Percentiles rank a stretch among this genome's conserved stretches.
These are phyloP conservation scores for Trichosporon sp. DNA, from an alignment of 1,284 basidiomycete genomes.

Conservation along the genomic window DNA sequence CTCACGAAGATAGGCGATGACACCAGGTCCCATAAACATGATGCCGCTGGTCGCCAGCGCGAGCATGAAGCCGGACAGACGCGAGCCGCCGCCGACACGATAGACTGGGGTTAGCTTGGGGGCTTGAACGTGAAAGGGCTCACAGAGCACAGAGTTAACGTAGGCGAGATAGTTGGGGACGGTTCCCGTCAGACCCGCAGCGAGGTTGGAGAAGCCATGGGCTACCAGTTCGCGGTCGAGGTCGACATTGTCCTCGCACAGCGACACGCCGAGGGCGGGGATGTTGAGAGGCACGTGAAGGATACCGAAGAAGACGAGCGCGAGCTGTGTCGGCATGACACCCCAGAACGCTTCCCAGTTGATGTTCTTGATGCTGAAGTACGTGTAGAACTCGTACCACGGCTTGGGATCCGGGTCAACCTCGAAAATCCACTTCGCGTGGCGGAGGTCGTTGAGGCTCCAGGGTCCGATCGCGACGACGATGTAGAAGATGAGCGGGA, in stretches of 20 bases:
- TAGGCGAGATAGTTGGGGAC: conserved; percentile 64
- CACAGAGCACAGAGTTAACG: conserved; percentile 84
- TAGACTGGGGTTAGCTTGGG: conserved; percentile 64
- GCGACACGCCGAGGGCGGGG: conserved; percentile 90
- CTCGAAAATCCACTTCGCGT: conserved; percentile 86
- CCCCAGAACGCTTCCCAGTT: conserved; percentile 69
- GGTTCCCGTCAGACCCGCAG: conserved; percentile 76
- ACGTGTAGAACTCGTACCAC: conserved; percentile 82
- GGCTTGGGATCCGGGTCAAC: conserved; percentile 65
- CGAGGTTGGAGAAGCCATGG: conserved; percentile 88
- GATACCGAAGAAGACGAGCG: conserved; percentile 62
- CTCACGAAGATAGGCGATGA: conserved; percentile 86
- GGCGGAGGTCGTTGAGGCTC: conserved; percentile 66
- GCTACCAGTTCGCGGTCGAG: conserved; percentile 91
- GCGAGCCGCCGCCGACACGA: conserved; percentile 85
- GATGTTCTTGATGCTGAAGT: conserved; percentile 68
- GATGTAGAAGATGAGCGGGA: conserved; percentile 82
- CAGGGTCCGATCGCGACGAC: conserved; percentile 69
- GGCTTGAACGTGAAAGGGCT: conserved; percentile 28
- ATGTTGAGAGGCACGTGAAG: conserved; percentile 93
- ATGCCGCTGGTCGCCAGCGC: conserved; percentile 73
- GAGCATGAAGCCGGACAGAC: conserved; percentile 82
- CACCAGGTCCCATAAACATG: conserved; percentile 69
- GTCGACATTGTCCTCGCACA: conserved; percentile 84
- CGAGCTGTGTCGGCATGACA: conserved; percentile 66